Evolutionary conservation across 2,329 filamentous ascomycete species (phyloP).

Genomic region (Venturia pyrina): DNA sequence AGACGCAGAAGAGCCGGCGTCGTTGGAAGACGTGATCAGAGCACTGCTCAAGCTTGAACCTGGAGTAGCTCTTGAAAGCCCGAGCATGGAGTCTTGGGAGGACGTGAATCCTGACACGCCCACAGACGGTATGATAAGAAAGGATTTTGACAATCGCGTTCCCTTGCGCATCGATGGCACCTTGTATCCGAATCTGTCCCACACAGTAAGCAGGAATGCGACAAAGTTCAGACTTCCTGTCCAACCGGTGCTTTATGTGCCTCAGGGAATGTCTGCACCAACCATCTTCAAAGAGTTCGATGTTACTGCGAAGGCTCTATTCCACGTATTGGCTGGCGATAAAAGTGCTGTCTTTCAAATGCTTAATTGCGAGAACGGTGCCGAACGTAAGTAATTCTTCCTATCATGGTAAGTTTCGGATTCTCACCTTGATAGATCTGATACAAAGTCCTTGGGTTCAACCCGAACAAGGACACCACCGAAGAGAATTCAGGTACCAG

Average conservation of each 20-base stretch:
- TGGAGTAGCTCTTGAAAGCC: constrained; percentile 42
- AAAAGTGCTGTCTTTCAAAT: constrained; percentile 91
- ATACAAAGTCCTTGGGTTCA: constrained; percentile 77
- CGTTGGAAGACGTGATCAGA: constrained; percentile 55
- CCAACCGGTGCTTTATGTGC: constrained; percentile 73
- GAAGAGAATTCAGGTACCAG: constrained; percentile 71
- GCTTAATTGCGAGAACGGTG: constrained; percentile 73
- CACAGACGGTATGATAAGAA: constrained; percentile 40
- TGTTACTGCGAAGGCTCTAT: constrained; percentile 85
- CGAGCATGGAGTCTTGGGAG: constrained; percentile 80
- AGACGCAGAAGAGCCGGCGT: constrained; percentile 58
- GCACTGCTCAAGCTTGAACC: constrained; percentile 66
- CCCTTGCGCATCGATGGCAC: constrained; percentile 54
- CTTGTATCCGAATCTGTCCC: constrained; percentile 32
- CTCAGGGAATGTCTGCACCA: constrained; percentile 66
- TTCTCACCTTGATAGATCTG: constrained; percentile 43
- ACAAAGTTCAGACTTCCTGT: constrained; percentile 74
- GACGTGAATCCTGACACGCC: constrained; percentile 56
- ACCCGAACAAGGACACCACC: constrained; percentile 59
- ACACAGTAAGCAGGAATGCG: constrained; percentile 35
- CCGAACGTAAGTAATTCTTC: constrained; percentile 38
- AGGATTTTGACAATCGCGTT: constrained; percentile 42
- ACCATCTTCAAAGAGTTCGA: constrained; percentile 76
- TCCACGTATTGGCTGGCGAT: constrained; percentile 93
- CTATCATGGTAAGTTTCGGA: background rate